phyloP scores from a whole-genome alignment of 78 protist genomes.

The Dictyostelium purpureum region DNA sequence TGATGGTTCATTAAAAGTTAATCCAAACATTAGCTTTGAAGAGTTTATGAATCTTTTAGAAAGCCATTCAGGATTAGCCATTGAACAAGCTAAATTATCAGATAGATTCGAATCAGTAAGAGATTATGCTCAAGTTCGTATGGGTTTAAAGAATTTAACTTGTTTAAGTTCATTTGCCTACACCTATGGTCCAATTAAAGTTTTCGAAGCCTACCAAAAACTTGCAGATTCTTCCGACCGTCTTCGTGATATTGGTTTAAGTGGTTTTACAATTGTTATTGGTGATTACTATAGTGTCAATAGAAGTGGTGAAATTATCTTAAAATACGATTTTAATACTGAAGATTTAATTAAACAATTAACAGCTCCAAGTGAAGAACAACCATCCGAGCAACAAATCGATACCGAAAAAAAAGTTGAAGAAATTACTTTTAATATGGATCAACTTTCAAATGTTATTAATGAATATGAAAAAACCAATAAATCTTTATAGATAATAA shows the following conservation, averaged over 20 bases:
- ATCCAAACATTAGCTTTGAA: constrained; percentile 6
- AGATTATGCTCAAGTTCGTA: constrained; percentile 63
- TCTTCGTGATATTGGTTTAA: constrained; percentile 33
- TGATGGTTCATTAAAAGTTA: constrained; percentile 41
- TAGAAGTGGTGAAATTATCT: constrained; percentile 22
- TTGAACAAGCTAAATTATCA: not conserved
- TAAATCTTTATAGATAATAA: not conserved
- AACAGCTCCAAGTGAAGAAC: constrained; percentile 1
- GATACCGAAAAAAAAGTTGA: not conserved
- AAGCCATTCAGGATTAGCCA: not conserved
- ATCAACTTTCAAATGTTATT: not conserved
- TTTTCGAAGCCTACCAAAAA: constrained; percentile 50
- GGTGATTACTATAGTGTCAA: constrained; percentile 47
- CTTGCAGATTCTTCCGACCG: constrained; percentile 30
- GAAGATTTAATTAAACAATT: constrained; percentile 45
- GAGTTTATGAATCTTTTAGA: constrained; percentile 41
- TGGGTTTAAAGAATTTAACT: constrained; percentile 45
- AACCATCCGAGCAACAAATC: constrained; percentile 7
- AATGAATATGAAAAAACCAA: not conserved
- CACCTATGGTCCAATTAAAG: constrained; percentile 7
- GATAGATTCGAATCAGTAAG: constrained; percentile 24
- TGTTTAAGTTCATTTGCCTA: not conserved
- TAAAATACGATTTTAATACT: constrained; percentile 47
- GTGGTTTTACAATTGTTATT: constrained; percentile 31
- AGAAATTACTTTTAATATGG: not conserved